phyloP scores from a whole-genome alignment of 495 filamentous ascomycete species.

The Hyphodiscus hymeniophilus region DNA sequence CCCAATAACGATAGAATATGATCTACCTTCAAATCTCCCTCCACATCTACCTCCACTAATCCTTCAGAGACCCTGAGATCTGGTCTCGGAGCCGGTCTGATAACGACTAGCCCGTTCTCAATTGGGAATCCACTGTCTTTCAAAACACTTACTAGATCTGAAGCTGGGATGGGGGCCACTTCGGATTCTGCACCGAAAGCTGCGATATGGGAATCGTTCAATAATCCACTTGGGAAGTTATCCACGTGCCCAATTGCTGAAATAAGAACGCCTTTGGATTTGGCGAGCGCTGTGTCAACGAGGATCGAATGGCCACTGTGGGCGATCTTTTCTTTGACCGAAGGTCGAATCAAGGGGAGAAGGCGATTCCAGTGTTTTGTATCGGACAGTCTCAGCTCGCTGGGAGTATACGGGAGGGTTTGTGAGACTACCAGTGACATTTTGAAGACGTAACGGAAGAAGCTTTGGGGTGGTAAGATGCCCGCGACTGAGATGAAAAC shows the following conservation, averaged over 20 bases:
- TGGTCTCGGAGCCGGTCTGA: conserved; percentile 7
- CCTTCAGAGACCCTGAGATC: neutral
- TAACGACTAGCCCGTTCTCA: conserved; percentile 10
- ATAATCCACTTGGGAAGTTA: conserved; percentile 11
- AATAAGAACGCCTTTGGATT: conserved; percentile 9
- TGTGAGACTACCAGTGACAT: conserved; percentile 15
- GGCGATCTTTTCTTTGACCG: conserved; percentile 6
- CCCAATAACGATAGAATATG: conserved; percentile 12
- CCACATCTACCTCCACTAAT: conserved; percentile 4
- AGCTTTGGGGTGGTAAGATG: no score
- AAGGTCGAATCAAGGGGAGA: conserved; percentile 15
- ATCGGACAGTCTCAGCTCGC: conserved; percentile 8
- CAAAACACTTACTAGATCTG: conserved; percentile 6
- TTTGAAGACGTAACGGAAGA: neutral
- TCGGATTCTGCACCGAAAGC: conserved; percentile 10
- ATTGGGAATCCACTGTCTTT: conserved; percentile 10
- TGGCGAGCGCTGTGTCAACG: conserved; percentile 7
- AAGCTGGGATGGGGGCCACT: neutral
- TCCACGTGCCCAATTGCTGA: conserved; percentile 7
- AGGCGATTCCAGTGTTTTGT: conserved; percentile 10
- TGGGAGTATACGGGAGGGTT: conserved; percentile 11
- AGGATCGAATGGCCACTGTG: conserved; percentile 4
- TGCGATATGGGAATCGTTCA: conserved; percentile 10
- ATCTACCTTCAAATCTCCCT: conserved; percentile 11
- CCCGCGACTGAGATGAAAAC: no score